Base-by-base conservation (phyloP, 2,329 filamentous ascomycete species). In the Rugonectria rugulosa region DNA sequence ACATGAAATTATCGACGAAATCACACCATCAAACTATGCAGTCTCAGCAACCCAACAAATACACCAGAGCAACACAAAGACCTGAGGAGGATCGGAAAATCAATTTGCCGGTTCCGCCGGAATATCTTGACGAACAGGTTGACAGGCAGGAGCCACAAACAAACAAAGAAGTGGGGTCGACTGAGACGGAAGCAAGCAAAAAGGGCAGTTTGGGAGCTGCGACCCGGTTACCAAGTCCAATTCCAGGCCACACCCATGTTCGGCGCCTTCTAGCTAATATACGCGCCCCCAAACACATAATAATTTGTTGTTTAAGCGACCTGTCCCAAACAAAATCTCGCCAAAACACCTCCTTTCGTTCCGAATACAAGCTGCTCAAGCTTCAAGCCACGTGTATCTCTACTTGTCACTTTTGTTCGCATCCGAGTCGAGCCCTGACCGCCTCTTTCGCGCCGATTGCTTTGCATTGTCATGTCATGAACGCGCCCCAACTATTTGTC, bases 401-500 rank as follows among this genome's bases (percentile, higher is more conserved):
- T 26, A 14, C 20, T 19, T 10, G n/a, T 14, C n/a, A 37, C 17
- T n/a, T 23, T 10, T 32, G 23, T 2, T 14, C 26, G n/a, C 14
- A 41, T 26, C 24, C 24, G 23, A 12, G 21, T 15, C 21, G 8
- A 19, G 15, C n/a, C 31, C 19, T 36, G 6, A 19, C 24, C 27
- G 24, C 37, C 20, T 21, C 27, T 43, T 20, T 36, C 36, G 24
- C 24, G n/a, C 24, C 26, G 23, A 29, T 29, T 21, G 15, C 19
- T 36, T 26, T 27, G 19, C 42, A 23, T 17, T 26, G 34, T 20
- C 21, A 64, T 68, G 66, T 59, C 63, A 50, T 68, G 59, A 68
- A 53, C 63, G 57, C 61, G 56, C 46, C 50, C 14, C 36, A 19
- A 45, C 41, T 27, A 36, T 45, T 45, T 24, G n/a, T 20, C 23